Base-by-base conservation (phyloP, 192 early-diverging fungal genomes). In the Coemansia sp. region DNA sequence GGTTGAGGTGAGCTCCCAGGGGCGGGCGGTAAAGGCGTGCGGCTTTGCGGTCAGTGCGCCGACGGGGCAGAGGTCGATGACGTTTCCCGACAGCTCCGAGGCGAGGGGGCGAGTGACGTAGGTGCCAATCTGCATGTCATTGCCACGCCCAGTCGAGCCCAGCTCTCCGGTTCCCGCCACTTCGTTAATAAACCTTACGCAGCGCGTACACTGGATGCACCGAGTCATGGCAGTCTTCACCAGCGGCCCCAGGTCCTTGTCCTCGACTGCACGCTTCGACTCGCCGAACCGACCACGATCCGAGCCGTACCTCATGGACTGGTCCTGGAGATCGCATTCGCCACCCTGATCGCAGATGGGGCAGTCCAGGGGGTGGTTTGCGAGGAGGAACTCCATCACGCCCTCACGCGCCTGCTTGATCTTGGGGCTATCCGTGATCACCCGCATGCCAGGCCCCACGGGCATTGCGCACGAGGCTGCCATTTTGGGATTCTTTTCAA, bases 331-430 rank as follows among this genome's bases (percentile, higher is more conserved):
- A 81, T 98, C 97, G 72, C 97, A 98, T 81, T 98, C 97, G 46
- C 95, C 97, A 78, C 97, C 97, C 74, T 98, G 97, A 75, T 98
- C 97, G 70, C 97, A 98, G 65, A 98, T 91, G 39, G 97, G 97
- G 74, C 93, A 98, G 76, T 98, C 97, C 42, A 98, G 83, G 52
- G 97, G 97, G 76, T 98, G 97, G 84, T 97, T 97, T 33, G 93
- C 91, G 43, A 98, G 83, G 58, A 97, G 80, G 61, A 97, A 98
- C 78, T 91, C 91, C 91, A 91, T 91, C 8, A 92, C 91, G 60
- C 91, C 90, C 77, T 93, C 91, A 53, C 97, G 92, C 18, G 95
- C 95, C 84, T 98, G 95, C 78, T 97, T 92, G 58, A 99, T 95
- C 58, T 93, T 69, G 32, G 91, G 92, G 7, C 91, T 91, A 62